Conservation (phyloP, 78 protist genomes). For the Dictyostelium brefeldianum region DNA sequence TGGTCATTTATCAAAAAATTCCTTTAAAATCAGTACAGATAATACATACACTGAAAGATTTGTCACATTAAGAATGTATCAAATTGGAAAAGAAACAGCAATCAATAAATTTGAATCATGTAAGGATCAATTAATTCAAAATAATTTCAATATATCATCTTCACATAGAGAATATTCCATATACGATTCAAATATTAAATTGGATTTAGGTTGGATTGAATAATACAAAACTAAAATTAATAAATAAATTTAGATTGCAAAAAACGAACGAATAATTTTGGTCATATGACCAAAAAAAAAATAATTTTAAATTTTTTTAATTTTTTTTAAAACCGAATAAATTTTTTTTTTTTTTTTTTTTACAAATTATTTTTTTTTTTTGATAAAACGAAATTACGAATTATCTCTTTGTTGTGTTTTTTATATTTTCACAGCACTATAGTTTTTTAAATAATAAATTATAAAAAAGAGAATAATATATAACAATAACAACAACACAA, state of each 20-base stretch:
- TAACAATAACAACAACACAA: not conserved
- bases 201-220: slow-evolving; percentile 52
- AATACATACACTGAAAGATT: not conserved
- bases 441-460: not conserved
- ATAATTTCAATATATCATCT: not conserved
- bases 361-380: not conserved
- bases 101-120: not conserved
- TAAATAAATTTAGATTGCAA: not conserved
- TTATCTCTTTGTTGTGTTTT: not conserved
- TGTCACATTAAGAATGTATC: slow-evolving; percentile 35
- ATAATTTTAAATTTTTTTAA: not conserved
- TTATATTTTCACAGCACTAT: not conserved
- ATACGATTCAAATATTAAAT: slow-evolving; percentile 40
- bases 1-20: slow-evolving; percentile 58
- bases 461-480: not conserved
- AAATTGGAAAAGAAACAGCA: slow-evolving; percentile 10
- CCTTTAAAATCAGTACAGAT: slow-evolving; percentile 13
- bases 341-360: not conserved
- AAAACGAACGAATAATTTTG: not conserved
- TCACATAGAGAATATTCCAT: slow-evolving; percentile 53
- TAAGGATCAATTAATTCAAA: not conserved
- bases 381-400: not conserved
- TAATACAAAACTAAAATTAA: not conserved
- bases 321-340: not conserved
- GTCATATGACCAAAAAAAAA: not conserved